A percentile compares a stretch with the other conserved stretches of the same genome.
These are phyloP conservation scores for Dentipellis fragilis DNA, from an alignment of 768 basidiomycete species.

Conservation along the genomic window DNA sequence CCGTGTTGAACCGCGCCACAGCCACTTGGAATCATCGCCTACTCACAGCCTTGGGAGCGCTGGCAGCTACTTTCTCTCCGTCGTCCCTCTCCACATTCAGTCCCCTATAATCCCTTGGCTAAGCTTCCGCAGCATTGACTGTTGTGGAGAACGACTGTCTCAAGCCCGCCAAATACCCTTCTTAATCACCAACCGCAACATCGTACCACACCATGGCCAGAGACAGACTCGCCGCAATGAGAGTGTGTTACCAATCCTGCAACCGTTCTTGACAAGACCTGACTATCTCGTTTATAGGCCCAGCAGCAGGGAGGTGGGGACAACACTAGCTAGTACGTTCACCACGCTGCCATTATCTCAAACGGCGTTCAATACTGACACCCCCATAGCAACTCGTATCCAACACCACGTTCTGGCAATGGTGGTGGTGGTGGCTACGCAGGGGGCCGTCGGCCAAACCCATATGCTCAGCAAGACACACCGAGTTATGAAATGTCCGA, in stretches of 20 bases:
- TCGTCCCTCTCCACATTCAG: neutral
- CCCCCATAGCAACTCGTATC: conserved; percentile 7
- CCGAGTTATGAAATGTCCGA: conserved; percentile 61
- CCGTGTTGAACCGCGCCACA: neutral
- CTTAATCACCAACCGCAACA: neutral
- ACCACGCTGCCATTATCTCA: conserved; percentile 1
- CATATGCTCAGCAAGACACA: conserved; percentile 54
- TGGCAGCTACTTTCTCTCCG: neutral
- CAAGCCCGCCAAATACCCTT: neutral
- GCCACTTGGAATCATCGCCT: neutral
- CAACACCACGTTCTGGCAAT: conserved; percentile 4
- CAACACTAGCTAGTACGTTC: conserved; percentile 36
- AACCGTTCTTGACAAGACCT: conserved; percentile 5
- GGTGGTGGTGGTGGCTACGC: conserved; percentile 10
- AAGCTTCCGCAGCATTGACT: conserved; percentile 16
- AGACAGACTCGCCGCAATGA: conserved; percentile 54
- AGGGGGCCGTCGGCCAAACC: conserved; percentile 40
- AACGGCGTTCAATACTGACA: neutral
- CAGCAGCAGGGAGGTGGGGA: conserved; percentile 57
- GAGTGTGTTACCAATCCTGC: conserved; percentile 36
- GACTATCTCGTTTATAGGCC: conserved; percentile 31
- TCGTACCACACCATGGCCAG: conserved; percentile 48
- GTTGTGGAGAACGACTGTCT: conserved; percentile 5
- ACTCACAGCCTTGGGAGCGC: neutral
- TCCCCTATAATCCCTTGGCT: neutral